Evolutionary conservation across 768 basidiomycete species (phyloP).

Genomic region (Termitomyces sp.): DNA sequence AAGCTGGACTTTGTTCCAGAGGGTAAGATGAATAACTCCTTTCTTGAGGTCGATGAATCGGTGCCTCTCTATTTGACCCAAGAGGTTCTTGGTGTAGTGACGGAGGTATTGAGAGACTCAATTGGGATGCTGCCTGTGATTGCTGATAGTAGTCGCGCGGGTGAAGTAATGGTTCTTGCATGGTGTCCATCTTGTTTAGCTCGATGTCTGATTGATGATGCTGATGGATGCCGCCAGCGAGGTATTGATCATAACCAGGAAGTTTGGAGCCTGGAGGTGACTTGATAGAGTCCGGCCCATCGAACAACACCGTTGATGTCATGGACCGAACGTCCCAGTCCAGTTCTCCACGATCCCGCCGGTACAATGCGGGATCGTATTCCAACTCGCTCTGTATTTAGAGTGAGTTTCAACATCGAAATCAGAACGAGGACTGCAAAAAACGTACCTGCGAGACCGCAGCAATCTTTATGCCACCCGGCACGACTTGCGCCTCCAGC

Average conservation of each 20-base stretch:
- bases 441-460: constrained; percentile 65
- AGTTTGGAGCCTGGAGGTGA: constrained; percentile 29
- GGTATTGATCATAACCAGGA: constrained; percentile 56
- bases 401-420: neutral
- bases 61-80: constrained; percentile 51
- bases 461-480: constrained; percentile 81
- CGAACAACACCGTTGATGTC: constrained; percentile 54
- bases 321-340: constrained; percentile 88
- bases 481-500: constrained; percentile 69
- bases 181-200: constrained; percentile 52
- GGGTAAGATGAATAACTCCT: constrained; percentile 30
- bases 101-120: constrained; percentile 37
- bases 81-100: constrained; percentile 35
- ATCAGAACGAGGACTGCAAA: neutral
- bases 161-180: constrained; percentile 60
- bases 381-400: constrained; percentile 59
- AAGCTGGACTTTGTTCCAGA: constrained; percentile 26
- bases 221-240: constrained; percentile 40
- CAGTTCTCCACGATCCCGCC: constrained; percentile 76
- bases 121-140: constrained; percentile 34
- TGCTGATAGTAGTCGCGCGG: constrained; percentile 32
- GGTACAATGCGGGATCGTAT: constrained; percentile 78
- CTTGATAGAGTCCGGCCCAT: constrained; percentile 40
- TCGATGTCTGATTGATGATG: constrained; percentile 39
- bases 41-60: constrained; percentile 58